Base-by-base conservation (phyloP, 1,284 basidiomycete genomes). In the Gomphus bonarii region DNA sequence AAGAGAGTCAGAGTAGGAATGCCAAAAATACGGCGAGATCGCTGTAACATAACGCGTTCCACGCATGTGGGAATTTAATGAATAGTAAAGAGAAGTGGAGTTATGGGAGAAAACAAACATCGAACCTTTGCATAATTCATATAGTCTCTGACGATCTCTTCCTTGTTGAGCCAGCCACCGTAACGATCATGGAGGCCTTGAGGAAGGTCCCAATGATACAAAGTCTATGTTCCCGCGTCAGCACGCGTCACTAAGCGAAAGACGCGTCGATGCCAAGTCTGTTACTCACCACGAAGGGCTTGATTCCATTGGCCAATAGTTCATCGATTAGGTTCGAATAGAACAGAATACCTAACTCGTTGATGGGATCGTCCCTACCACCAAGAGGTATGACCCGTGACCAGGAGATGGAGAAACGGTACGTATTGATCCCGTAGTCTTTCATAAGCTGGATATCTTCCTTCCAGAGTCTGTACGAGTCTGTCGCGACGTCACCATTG, bases 131-230 rank as follows among this genome's bases (percentile, higher is more conserved):
- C 80, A 64, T 85, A 90, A 63, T 77, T 72, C 28, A 74, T 75
- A 61, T 75, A 89, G 66, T 89, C 86, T 38, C 75, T 68, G 9
- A 83, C 72, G 58, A 85, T 77, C 61, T 81, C 76, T 42, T 76
- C 77, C 63, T 78, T 79, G 69, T 81, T 79, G 57, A 88, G 69
- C 82, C 85, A 88, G 2, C 86, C 86, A 22, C 81, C 80, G 67
- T 89, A 89, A 48, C 82, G 75, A 58, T 86, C 79, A 58, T 87
- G 78, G 25, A 89, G 73, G 1, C 69, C 78, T 66, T 84, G 83
- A 5, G 86, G 86, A 5, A 88, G 73, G 64, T 90, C 87, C 86
- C 85, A 89, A 66, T 88, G 85, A 68, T 87, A 87, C 42, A 88
- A 69, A 0, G 85, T 88, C 83, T 85, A 61, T 38, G 38, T 49